A percentile compares a stretch with the other conserved stretches of the same genome.
Conservation (phyloP, 352 stramenopile species). For the Phytophthora pluvialis region DNA sequence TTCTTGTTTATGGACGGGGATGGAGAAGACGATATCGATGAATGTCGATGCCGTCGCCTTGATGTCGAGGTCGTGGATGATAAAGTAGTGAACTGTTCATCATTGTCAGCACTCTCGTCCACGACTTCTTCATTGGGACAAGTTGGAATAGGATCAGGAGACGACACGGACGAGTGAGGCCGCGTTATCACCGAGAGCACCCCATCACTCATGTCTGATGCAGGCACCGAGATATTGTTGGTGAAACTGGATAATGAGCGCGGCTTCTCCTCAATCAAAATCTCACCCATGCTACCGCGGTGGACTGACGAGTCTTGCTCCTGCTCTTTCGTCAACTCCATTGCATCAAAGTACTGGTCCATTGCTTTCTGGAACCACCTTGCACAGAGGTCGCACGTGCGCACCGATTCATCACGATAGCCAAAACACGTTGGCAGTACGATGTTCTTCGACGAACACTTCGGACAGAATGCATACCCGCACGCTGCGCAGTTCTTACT, state of each 20-base stretch:
- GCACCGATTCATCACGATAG: constrained; percentile 51
- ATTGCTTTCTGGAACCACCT: constrained; percentile 75
- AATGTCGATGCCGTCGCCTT: constrained; percentile 28
- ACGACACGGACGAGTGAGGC: constrained; percentile 32
- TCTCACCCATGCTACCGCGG: constrained; percentile 20
- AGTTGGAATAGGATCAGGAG: constrained; percentile 19
- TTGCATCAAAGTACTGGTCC: constrained; percentile 69
- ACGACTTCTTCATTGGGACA: constrained; percentile 29
- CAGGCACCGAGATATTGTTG: constrained; percentile 9
- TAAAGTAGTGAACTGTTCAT: constrained; percentile 17
- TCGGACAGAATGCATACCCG: constrained; percentile 67
- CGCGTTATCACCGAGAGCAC: constrained; percentile 12
- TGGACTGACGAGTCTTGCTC: constrained; percentile 20
- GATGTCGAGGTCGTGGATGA: constrained; percentile 22
- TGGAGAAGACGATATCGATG: constrained; percentile 33
- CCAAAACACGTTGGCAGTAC: constrained; percentile 68
- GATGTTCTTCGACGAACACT: constrained; percentile 64
- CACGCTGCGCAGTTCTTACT: constrained; percentile 65
- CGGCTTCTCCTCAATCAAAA: constrained; percentile 32
- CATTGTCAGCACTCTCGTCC: constrained; percentile 30
- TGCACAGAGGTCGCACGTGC: constrained; percentile 65
- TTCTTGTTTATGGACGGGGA: constrained; percentile 39
- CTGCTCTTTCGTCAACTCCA: constrained; percentile 45
- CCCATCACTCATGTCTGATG: constrained; percentile 22
- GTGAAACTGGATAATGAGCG: constrained; percentile 13